Percentiles rank a stretch among this genome's conserved stretches.
phyloP scores from a whole-genome alignment of 164 flowering plant genomes.

The Berberis thunbergii region DNA sequence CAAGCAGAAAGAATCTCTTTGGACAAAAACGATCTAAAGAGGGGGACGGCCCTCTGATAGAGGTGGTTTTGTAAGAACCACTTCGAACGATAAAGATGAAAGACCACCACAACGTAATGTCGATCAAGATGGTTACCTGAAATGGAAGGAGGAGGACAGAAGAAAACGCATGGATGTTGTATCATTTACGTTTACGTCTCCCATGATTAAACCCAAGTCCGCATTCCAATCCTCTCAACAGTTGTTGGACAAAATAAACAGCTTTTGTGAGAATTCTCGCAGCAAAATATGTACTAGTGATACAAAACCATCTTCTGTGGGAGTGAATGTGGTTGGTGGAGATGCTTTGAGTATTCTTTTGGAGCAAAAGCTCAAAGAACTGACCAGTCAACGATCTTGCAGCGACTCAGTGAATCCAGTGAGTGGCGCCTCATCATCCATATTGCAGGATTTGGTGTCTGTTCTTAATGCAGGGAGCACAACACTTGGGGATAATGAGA shows the following conservation, averaged over 20 bases:
- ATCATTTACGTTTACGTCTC: constrained; percentile 90
- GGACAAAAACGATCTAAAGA: constrained; percentile 57
- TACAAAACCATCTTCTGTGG: constrained; percentile 29
- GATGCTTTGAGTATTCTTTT: constrained; percentile 76
- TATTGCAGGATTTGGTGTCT: constrained; percentile 24
- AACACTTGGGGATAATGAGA: constrained; percentile 13
- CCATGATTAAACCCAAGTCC: constrained; percentile 38
- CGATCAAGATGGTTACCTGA: constrained; percentile 14
- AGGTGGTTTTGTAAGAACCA: constrained; percentile 17
- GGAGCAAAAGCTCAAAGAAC: constrained; percentile 77
- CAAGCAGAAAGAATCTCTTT: constrained; percentile 33
- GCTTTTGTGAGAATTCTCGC: constrained; percentile 17
- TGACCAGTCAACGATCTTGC: constrained; percentile 34
- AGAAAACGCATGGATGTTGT: constrained; percentile 72
- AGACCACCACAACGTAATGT: constrained; percentile 20
- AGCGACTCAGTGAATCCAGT: constrained; percentile 17
- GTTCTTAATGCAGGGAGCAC: constrained; percentile 14
- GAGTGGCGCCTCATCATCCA: constrained; percentile 20
- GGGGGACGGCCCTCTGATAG: constrained; percentile 27
- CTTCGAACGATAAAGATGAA: constrained; percentile 17
- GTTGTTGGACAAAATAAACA: constrained; percentile 17
- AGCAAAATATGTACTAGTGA: constrained; percentile 23
- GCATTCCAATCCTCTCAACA: constrained; percentile 30
- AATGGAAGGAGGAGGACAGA: constrained; percentile 39
- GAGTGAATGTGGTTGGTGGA: constrained; percentile 49